These are phyloP conservation scores for Vachellia collinsii DNA, from an alignment of 306 rosid species.

Conservation along the genomic window DNA sequence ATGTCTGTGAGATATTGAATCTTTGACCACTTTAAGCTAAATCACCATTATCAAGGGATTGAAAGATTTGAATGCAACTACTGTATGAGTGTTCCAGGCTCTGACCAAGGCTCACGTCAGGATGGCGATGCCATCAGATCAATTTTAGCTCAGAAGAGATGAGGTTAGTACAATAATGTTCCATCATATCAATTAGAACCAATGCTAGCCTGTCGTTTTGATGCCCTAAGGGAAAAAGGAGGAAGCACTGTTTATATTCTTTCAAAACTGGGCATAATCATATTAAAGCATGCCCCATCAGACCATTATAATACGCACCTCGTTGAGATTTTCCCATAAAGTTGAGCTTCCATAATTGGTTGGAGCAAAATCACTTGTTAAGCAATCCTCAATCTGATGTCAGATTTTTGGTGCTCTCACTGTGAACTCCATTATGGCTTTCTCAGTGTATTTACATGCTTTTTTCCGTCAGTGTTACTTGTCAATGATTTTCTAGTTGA, in stretches of 20 bases:
- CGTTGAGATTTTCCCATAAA: constrained; percentile 36
- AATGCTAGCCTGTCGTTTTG: constrained; percentile 24
- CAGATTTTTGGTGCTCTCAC: constrained; percentile 44
- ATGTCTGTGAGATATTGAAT: neutral
- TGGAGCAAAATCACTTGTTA: constrained; percentile 32
- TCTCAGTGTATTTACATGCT: constrained; percentile 24
- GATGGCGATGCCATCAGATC: neutral
- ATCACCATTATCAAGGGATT: neutral
- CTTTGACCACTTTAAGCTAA: neutral
- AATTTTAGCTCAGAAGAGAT: constrained; percentile 1
- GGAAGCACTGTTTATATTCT: constrained; percentile 5
- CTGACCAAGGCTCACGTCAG: constrained; percentile 12
- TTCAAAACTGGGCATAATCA: constrained; percentile 10
- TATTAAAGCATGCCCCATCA: constrained; percentile 18
- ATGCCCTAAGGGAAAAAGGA: neutral
- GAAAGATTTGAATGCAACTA: neutral
- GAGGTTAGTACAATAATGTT: constrained; percentile 20
- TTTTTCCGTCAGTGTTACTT: constrained; percentile 22
- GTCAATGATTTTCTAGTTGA: constrained; percentile 24
- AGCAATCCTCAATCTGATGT: constrained; percentile 20
- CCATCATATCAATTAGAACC: constrained; percentile 30
- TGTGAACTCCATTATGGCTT: constrained; percentile 36
- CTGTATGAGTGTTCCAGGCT: neutral
- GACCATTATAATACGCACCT: constrained; percentile 19
- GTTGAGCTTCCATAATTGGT: constrained; percentile 7